These are phyloP conservation scores for Fusarium tanahbumbuense DNA, from an alignment of 2,329 filamentous ascomycete species.

Conservation along the genomic window DNA sequence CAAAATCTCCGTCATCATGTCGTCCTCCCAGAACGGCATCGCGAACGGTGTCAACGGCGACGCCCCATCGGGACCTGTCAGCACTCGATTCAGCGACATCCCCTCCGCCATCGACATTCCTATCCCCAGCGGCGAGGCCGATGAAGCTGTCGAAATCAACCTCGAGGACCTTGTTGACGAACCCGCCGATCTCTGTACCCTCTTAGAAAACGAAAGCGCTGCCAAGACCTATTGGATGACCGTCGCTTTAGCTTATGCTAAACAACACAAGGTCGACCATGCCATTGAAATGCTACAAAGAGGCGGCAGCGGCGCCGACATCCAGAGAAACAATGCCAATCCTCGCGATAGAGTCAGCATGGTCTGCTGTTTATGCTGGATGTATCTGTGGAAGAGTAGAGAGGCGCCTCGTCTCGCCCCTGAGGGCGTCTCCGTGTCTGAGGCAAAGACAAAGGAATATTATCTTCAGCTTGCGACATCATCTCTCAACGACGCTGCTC, in stretches of 20 bases:
- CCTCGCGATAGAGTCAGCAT: constrained; percentile 87
- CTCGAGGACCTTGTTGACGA: constrained; percentile 92
- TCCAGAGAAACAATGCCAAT: constrained; percentile 75
- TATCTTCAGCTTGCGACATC: constrained; percentile 92
- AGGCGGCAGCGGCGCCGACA: constrained; percentile 76
- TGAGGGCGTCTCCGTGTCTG: constrained; percentile 73
- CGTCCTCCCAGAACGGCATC: constrained; percentile 57
- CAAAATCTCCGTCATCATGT: constrained; percentile 50
- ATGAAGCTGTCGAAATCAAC: constrained; percentile 89
- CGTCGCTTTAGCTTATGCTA: constrained; percentile 96
- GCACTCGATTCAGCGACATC: constrained; percentile 73
- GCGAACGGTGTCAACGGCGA: constrained; percentile 59
- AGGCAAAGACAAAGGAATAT: constrained; percentile 90
- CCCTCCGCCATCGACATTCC: constrained; percentile 74
- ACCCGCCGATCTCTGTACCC: constrained; percentile 91
- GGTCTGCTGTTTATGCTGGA: constrained; percentile 87
- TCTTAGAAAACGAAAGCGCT: constrained; percentile 93
- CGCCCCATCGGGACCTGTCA: constrained; percentile 53
- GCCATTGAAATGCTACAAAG: constrained; percentile 79
- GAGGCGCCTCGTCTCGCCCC: constrained; percentile 74
- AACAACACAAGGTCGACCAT: constrained; percentile 92
- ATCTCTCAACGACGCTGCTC: constrained; percentile 93
- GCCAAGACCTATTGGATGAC: constrained; percentile 97
- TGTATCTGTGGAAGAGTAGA: constrained; percentile 89
- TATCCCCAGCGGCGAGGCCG: constrained; percentile 72